Evolutionary conservation across 2,329 filamentous ascomycete genomes (phyloP).

Genomic region (Penicillium fuscoglaucum): DNA sequence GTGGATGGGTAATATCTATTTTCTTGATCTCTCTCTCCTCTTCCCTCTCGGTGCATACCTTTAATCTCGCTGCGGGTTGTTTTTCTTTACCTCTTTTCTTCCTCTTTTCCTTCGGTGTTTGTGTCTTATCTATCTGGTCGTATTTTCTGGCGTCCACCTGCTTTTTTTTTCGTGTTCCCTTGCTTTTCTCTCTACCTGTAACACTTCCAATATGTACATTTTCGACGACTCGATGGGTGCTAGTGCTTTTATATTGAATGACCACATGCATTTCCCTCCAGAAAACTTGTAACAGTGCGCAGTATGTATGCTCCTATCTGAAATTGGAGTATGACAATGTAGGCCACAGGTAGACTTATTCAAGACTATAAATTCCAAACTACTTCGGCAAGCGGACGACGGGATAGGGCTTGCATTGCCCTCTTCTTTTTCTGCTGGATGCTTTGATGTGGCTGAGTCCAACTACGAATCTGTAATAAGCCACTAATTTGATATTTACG

Average conservation of each 20-base stretch:
- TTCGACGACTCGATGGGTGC: conserved; percentile 32
- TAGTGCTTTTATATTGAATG: conserved; percentile 22
- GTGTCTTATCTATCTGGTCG: conserved; percentile 13
- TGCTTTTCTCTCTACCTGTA: conserved; percentile 21
- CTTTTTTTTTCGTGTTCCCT: conserved; percentile 12
- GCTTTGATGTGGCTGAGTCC: not conserved
- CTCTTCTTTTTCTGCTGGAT: not conserved
- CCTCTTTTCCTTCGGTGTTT: conserved; percentile 13
- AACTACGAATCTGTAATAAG: not conserved
- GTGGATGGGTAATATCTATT: conserved; percentile 13
- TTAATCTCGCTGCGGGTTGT: conserved; percentile 11
- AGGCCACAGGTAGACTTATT: not conserved
- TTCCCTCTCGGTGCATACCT: conserved; percentile 20
- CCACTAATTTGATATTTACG: not conserved
- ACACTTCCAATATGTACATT: conserved; percentile 32
- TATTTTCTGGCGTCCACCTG: conserved; percentile 17
- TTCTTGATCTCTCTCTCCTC: conserved; percentile 19
- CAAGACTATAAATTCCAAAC: not conserved
- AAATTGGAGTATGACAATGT: not conserved
- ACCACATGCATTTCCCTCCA: conserved; percentile 19
- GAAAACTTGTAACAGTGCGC: not conserved
- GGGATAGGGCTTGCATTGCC: not conserved
- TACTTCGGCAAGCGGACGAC: not conserved
- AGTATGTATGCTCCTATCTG: too few relatives aligned
- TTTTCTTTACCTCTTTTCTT: conserved; percentile 3